Conservation (phyloP, 2,329 filamentous ascomycete genomes). For the Botryotinia convoluta region DNA sequence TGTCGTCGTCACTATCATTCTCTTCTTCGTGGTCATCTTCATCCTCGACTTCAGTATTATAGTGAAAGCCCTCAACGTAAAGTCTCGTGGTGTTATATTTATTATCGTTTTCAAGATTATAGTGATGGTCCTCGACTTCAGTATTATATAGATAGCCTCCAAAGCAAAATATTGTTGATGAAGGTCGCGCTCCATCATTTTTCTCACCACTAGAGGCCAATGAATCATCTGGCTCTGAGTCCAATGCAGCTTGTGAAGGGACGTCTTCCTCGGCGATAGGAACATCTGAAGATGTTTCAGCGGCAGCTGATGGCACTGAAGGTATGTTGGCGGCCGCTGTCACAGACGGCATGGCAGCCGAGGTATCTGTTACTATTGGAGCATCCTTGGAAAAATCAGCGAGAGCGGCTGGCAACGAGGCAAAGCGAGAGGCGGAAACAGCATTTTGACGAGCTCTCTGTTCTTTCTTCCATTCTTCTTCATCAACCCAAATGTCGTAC, state of each 20-base stretch:
- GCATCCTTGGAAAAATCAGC: fast-evolving
- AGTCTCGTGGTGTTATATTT: too few relatives aligned
- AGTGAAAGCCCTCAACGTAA: too few relatives aligned
- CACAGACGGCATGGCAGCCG: background rate
- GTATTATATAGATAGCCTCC: background rate
- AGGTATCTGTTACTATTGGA: too few relatives aligned
- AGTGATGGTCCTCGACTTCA: background rate
- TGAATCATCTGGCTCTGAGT: background rate
- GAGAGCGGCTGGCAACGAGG: background rate
- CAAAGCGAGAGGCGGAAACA: background rate
- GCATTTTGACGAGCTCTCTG: background rate
- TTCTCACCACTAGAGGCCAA: background rate
- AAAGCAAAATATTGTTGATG: background rate
- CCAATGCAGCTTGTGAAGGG: background rate
- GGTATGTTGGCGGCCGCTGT: background rate
- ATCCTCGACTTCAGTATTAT: too few relatives aligned
- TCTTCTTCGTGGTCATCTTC: too few relatives aligned
- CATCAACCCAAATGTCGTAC: background rate
- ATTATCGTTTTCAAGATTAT: background rate
- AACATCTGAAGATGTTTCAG: background rate
- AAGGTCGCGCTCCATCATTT: background rate
- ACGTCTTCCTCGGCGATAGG: background rate
- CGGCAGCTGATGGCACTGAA: background rate
- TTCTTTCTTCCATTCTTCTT: background rate
- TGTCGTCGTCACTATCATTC: too few relatives aligned